Percentiles rank a stretch among this genome's conserved stretches.
Conservation (phyloP, 2,329 filamentous ascomycete species). For the Colletotrichum neosansevieriae region DNA sequence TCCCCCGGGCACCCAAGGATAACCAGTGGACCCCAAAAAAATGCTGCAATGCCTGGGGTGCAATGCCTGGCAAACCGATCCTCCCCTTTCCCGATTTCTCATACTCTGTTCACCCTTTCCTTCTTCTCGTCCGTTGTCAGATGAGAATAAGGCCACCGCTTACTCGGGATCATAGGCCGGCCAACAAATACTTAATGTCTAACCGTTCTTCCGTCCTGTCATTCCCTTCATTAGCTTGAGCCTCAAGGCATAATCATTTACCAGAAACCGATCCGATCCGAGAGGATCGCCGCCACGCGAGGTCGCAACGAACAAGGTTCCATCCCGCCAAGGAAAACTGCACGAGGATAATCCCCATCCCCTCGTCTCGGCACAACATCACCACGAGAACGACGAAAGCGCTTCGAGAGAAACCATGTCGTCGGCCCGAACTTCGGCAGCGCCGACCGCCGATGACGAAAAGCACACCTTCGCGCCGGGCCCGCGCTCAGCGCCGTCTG, state of each 20-base stretch:
- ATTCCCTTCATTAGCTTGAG: background rate
- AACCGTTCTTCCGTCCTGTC: background rate
- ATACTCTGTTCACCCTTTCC: slow-evolving; percentile 2
- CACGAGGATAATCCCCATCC: background rate
- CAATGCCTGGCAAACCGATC: slow-evolving; percentile 7
- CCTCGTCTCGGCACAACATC: slow-evolving; percentile 1
- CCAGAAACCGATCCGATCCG: background rate
- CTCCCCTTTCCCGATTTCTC: slow-evolving; percentile 5
- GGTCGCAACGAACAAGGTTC: slow-evolving; percentile 16
- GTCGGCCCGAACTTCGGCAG: background rate
- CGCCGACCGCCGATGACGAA: background rate
- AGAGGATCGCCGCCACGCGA: slow-evolving; percentile 10
- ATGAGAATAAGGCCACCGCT: slow-evolving; percentile 13
- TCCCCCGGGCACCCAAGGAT: slow-evolving; percentile 4
- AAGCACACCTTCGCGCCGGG: slow-evolving; percentile 14
- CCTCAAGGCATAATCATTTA: background rate
- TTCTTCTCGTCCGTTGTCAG: slow-evolving; percentile 3
- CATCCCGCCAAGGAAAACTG: slow-evolving; percentile 16
- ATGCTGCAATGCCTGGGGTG: slow-evolving; percentile 33
- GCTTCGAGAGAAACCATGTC: slow-evolving; percentile 7
- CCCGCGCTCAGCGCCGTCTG: slow-evolving; percentile 15
- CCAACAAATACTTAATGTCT: slow-evolving; percentile 11
- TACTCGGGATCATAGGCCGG: background rate
- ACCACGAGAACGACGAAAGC: background rate
- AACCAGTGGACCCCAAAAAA: slow-evolving; percentile 20